Evolutionary conservation across 495 filamentous ascomycete species (phyloP), one percentile per base, ranked within the genome.

Genomic region (Penicillium coprophilum): DNA sequence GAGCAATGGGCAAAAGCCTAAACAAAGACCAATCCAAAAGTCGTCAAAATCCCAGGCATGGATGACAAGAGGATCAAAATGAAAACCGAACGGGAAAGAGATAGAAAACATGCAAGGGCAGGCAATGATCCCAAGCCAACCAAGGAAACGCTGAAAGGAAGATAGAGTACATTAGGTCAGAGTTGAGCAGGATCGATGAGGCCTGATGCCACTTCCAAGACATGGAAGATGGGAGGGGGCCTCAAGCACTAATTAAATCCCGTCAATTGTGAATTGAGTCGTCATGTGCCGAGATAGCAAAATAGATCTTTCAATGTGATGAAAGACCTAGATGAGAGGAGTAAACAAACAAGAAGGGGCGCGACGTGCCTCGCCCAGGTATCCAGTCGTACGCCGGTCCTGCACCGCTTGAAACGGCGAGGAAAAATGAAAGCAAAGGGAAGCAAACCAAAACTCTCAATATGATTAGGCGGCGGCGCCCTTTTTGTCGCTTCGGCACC

Each of bases 401-500:
- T 60, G 56, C 61, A 50, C 60, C 62, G 69, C 66, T 68, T 71
- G 57, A 65, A 53, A 67, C 50, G 53, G 34, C 34, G 61, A 62
- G 46, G 53, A 57, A 50, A 50, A 53, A 57, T 51, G 46, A 40
- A 46, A 64, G 56, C 23, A 56, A 50, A 41, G 49, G 43, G 55
- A 62, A 50, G 48, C 44, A 39, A 55, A 55, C 11, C 40, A 23
- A 28, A 43, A 39, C 39, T 17, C 21, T 17, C 36, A 51, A 53
- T n/a, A 31, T 40, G 20, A 49, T 64, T 46, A 65, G 38, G 62
- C 53, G 27, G 68, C 66, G 50, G 67, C 65, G 20, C 74, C 79
- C 61, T 85, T 85, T 85, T 57, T 84, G 82, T 60, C 80, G 70
- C 62, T 85, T 85, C 11, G 75, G 70, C 23, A 81, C 74, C 38